phyloP scores from a whole-genome alignment of 352 stramenopile species.

The Pythium aphanidermatum region DNA sequence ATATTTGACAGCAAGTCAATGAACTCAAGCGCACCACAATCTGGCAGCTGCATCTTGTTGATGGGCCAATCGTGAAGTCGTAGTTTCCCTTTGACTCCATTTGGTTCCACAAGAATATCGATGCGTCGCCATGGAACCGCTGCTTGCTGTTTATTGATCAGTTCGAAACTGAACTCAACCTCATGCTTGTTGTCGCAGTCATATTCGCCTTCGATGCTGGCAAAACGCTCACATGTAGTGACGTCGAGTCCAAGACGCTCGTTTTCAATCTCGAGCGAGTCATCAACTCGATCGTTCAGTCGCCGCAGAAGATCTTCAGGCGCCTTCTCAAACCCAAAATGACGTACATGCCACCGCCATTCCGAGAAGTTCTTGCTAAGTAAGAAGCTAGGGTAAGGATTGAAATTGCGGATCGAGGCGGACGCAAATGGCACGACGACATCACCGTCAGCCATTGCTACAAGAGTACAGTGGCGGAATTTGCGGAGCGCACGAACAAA shows the following conservation, averaged over 20 bases:
- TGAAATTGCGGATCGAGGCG: conserved; percentile 65
- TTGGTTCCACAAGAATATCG: conserved; percentile 56
- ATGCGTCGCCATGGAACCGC: conserved; percentile 56
- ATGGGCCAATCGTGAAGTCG: conserved; percentile 77
- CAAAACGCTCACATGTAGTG: conserved; percentile 25
- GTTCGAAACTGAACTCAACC: conserved; percentile 60
- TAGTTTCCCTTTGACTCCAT: conserved; percentile 58
- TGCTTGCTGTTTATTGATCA: conserved; percentile 48
- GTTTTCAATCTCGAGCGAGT: conserved; percentile 28
- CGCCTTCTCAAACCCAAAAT: conserved; percentile 44
- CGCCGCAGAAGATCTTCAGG: conserved; percentile 22
- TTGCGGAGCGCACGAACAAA: conserved; percentile 48
- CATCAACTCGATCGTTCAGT: conserved; percentile 43
- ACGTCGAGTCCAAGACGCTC: conserved; percentile 34
- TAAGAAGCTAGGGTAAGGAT: conserved; percentile 48
- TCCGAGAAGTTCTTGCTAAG: conserved; percentile 44
- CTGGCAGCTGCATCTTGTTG: conserved; percentile 64
- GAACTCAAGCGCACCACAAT: conserved; percentile 60
- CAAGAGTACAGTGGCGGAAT: conserved; percentile 54
- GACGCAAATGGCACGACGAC: conserved; percentile 68
- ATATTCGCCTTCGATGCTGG: conserved; percentile 49
- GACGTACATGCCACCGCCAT: conserved; percentile 68
- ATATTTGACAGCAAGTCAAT: conserved; percentile 73
- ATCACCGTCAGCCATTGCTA: conserved; percentile 75
- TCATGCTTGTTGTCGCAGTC: conserved; percentile 75